Base-by-base conservation (phyloP, 2,329 filamentous ascomycete species). In the Metarhizium robertsii region DNA sequence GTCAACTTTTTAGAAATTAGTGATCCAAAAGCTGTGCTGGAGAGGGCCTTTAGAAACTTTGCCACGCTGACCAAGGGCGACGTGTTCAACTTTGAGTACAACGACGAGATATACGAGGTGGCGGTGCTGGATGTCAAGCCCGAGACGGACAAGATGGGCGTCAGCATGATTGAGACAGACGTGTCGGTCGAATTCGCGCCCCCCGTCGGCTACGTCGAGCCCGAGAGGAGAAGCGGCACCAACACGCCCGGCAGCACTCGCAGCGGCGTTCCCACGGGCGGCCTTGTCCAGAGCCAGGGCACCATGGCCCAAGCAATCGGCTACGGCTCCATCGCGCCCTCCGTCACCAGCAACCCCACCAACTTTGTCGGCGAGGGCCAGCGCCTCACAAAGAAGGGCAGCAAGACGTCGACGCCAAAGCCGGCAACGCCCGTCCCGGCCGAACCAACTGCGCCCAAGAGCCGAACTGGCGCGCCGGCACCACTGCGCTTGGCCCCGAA, bases 231-330 rank as follows among this genome's bases (percentile, higher is more conserved):
- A 61, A 94, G 88, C 62, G 92, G 92, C n/a, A 92, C 90, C 18
- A 92, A 86, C 71, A 96, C 92, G 16, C 91, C 92, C 2, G 77
- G 85, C 52, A 94, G 87, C 64, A 76, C 72, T 4, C 75, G 79
- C 1, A 80, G 82, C 55, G 83, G 83, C 13, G 70, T 88, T 57
- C 86, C 87, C 7, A 75, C 81, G 2, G 88, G 90, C 32, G 90
- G 92, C 4, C 73, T 87, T 16, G 71, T 96, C 29, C 91, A 95
- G 70, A 84, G 79, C 59, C 89, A 95, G 64, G 94, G 94, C 11
- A 92, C 86, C 58, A 99, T 99, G 94, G 92, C 94, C 0, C 90
- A 96, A 65, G 84, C 90, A n/a, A 97, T 99, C 76, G 96, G 96
- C 76, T 99, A 97, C 72, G 82, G 84, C 53, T 83, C 91, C 36